Evolutionary conservation across 495 filamentous ascomycete genomes (phyloP).

Genomic region (Penicillium egyptiacum): DNA sequence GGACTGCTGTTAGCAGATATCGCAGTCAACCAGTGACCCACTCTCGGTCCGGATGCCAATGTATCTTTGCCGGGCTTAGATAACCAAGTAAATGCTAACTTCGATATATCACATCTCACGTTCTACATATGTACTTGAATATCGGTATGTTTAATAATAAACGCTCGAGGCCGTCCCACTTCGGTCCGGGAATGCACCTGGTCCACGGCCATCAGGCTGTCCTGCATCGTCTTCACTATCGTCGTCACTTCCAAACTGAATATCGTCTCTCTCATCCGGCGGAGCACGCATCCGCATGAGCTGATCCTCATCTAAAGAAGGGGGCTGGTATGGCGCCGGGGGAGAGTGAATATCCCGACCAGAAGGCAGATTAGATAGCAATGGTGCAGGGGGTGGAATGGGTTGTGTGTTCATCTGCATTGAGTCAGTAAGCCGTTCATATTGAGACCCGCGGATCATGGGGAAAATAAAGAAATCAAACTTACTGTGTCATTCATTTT

Average conservation of each 20-base stretch:
- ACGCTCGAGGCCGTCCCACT: constrained; percentile 35
- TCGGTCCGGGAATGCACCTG: constrained; percentile 46
- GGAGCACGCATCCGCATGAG: constrained; percentile 52
- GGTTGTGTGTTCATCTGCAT: constrained; percentile 74
- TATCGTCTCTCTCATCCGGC: constrained; percentile 36
- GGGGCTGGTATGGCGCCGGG: constrained; percentile 57
- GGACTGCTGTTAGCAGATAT: background rate
- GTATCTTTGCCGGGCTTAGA: background rate
- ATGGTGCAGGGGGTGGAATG: constrained; percentile 65
- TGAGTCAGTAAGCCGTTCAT: constrained; percentile 4
- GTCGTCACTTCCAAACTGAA: constrained; percentile 37
- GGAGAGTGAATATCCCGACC: constrained; percentile 81
- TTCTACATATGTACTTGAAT: background rate
- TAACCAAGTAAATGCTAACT: background rate
- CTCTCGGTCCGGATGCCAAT: background rate
- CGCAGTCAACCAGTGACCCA: background rate
- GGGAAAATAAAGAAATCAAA: constrained; percentile 11
- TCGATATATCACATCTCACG: background rate
- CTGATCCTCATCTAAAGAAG: constrained; percentile 54
- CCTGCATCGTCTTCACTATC: constrained; percentile 52
- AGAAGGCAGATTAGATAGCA: constrained; percentile 76
- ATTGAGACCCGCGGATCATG: background rate
- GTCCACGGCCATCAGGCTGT: constrained; percentile 34
- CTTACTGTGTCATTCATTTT: constrained; percentile 90
- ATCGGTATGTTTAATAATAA: constrained; percentile 49